Evolutionary conservation across 805 yeast species (phyloP).

Genomic region (Kodamaea kakaduensis): DNA sequence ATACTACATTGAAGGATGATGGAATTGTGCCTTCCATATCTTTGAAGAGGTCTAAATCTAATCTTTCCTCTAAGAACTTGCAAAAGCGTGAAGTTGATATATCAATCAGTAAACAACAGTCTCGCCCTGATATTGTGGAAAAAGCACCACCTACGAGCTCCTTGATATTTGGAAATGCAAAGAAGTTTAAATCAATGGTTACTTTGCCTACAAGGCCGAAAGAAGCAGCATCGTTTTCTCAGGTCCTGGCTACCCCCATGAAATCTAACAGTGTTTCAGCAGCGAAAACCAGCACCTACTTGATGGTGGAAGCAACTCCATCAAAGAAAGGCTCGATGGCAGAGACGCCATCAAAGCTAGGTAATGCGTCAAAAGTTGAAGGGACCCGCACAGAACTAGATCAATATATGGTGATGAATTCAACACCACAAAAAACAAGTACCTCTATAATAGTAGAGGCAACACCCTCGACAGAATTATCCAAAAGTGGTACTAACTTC

Average conservation of each 20-base stretch:
- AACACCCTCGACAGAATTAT: too few species aligned
- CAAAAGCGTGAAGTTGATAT: constrained; percentile 41
- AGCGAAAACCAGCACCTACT: too few species aligned
- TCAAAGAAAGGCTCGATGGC: too few species aligned
- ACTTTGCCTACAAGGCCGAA: neutral
- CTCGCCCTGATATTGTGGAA: constrained; percentile 1
- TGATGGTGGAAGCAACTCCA: constrained; percentile 12
- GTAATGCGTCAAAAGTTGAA: too few species aligned
- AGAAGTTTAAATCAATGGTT: constrained; percentile 10
- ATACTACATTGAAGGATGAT: constrained; percentile 16
- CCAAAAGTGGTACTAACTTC: too few species aligned
- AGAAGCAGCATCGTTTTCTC: constrained; percentile 13
- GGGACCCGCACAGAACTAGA: too few species aligned
- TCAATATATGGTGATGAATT: too few species aligned
- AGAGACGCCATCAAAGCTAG: too few species aligned
- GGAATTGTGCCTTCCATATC: constrained; percentile 31
- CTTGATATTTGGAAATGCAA: constrained; percentile 27
- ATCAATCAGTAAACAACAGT: constrained; percentile 15
- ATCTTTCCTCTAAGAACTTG: constrained; percentile 34
- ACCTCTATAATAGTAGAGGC: neutral
- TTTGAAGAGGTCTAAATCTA: constrained; percentile 39
- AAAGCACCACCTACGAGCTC: constrained; percentile 16
- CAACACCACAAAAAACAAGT: neutral
- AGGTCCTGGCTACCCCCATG: constrained; percentile 30
- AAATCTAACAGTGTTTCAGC: constrained; percentile 11